These are phyloP conservation scores for Podospora pseudocomata DNA, from an alignment of 495 filamentous ascomycete genomes.

Conservation along the genomic window DNA sequence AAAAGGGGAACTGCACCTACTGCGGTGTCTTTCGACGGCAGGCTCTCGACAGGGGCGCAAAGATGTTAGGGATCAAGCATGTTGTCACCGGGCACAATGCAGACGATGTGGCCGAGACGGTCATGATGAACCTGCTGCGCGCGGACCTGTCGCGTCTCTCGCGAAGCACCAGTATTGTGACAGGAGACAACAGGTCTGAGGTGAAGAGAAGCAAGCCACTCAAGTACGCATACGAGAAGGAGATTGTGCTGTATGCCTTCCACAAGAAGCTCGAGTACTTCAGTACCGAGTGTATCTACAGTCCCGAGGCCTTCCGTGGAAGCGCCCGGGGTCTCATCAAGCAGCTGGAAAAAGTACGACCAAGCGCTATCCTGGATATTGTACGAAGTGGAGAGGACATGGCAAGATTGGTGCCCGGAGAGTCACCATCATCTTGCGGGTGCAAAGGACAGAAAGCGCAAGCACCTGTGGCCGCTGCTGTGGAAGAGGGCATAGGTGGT, in stretches of 20 bases:
- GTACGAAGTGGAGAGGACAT: conserved; percentile 95
- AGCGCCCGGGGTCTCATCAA: conserved; percentile 91
- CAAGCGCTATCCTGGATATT: conserved; percentile 91
- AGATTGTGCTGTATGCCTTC: conserved; percentile 95
- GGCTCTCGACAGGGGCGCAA: conserved; percentile 88
- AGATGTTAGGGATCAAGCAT: conserved; percentile 81
- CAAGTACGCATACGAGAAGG: conserved; percentile 98
- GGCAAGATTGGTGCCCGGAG: conserved; percentile 75
- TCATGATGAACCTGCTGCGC: conserved; percentile 92
- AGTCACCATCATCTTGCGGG: conserved; percentile 34
- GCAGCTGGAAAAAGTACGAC: conserved; percentile 85
- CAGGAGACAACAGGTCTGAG: conserved; percentile 65
- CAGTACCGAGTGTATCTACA: conserved; percentile 97
- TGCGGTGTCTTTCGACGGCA: conserved; percentile 95
- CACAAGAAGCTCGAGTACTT: conserved; percentile 97
- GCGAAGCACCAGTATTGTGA: conserved; percentile 89
- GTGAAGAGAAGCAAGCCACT: conserved; percentile 92
- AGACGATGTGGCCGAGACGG: conserved; percentile 96
- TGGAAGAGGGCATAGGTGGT: conserved; percentile 63
- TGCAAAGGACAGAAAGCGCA: conserved; percentile 38
- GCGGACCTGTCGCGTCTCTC: conserved; percentile 86
- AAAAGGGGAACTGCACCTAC: conserved; percentile 98
- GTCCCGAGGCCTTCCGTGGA: conserved; percentile 94
- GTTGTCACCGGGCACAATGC: conserved; percentile 98
- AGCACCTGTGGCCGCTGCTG: conserved; percentile 38